A percentile compares a stretch with the other conserved stretches of the same genome.
Conservation (phyloP, 768 basidiomycete genomes). For the Trametes coccinea region DNA sequence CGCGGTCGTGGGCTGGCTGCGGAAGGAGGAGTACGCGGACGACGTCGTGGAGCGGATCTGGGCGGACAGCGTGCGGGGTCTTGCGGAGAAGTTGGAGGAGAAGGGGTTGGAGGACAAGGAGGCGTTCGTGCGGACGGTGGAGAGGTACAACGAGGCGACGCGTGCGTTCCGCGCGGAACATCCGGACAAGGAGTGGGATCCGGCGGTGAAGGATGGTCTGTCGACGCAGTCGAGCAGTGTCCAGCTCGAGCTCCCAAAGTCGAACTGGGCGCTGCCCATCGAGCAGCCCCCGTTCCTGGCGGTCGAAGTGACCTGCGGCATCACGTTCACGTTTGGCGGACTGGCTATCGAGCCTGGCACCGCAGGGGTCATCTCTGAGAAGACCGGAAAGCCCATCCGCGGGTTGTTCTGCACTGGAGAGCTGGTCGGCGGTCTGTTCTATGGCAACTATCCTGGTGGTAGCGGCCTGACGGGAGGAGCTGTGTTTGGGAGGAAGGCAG, state of each 20-base stretch:
- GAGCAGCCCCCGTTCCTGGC: slow-evolving; percentile 58
- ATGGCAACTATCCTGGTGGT: slow-evolving; percentile 68
- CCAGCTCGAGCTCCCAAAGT: slow-evolving; percentile 51
- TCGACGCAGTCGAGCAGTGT: slow-evolving; percentile 46
- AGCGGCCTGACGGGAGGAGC: slow-evolving; percentile 66
- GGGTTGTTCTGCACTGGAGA: slow-evolving; percentile 70
- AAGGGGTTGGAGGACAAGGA: slow-evolving; percentile 48
- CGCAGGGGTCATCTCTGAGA: slow-evolving; percentile 49
- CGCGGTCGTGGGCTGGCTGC: slow-evolving; percentile 42
- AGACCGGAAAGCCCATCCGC: slow-evolving; percentile 42
- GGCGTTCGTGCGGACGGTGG: slow-evolving; percentile 47
- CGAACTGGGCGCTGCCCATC: slow-evolving; percentile 67
- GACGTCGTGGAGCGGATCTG: slow-evolving; percentile 56
- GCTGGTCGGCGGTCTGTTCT: slow-evolving; percentile 66
- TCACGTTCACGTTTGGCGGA: slow-evolving; percentile 76
- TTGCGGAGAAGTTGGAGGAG: slow-evolving; percentile 47
- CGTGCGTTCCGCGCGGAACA: slow-evolving; percentile 38
- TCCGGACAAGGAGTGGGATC: slow-evolving; percentile 51
- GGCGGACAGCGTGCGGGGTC: slow-evolving; percentile 46
- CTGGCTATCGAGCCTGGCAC: slow-evolving; percentile 58
- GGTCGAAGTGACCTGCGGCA: slow-evolving; percentile 67
- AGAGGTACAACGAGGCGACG: slow-evolving; percentile 53
- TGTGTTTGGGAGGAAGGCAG: slow-evolving; percentile 63
- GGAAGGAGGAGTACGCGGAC: slow-evolving; percentile 68
- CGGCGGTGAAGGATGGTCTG: slow-evolving; percentile 61